Conservation (phyloP, 2,329 filamentous ascomycete species). For the Cytospora chrysosperma region DNA sequence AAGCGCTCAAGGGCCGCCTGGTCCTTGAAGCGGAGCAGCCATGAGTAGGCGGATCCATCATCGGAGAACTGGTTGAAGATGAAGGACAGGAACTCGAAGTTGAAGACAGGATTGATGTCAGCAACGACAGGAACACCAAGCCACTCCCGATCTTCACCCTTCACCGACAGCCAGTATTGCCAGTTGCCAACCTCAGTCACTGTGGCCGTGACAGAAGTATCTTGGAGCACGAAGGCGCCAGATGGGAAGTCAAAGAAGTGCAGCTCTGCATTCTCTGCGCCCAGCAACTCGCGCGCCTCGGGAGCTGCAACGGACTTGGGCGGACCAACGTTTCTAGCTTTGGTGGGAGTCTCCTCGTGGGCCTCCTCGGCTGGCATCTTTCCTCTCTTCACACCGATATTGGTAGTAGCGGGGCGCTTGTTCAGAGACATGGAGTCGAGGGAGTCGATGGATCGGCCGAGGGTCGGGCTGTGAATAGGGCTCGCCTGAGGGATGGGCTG, state of each 20-base stretch:
- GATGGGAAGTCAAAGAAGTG: conserved; percentile 91
- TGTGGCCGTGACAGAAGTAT: conserved; percentile 69
- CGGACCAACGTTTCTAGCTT: conserved; percentile 36
- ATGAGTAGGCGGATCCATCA: conserved; percentile 90
- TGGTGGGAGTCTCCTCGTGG: conserved; percentile 32
- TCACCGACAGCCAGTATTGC: conserved; percentile 94
- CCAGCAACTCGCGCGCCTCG: conserved; percentile 68
- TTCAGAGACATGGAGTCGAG: conserved; percentile 56
- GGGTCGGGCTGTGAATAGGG: conserved; percentile 58
- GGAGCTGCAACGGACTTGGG: conserved; percentile 66
- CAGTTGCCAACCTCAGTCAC: conserved; percentile 87
- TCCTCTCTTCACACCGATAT: conserved; percentile 47
- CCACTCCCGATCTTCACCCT: conserved; percentile 75
- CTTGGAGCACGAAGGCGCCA: conserved; percentile 80
- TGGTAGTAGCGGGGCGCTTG: conserved; percentile 41
- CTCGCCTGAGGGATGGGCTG: conserved; percentile 64
- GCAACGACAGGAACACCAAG: conserved; percentile 80
- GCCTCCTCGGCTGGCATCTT: conserved; percentile 25
- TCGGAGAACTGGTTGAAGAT: conserved; percentile 96
- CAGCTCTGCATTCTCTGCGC: conserved; percentile 76
- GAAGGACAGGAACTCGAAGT: conserved; percentile 98
- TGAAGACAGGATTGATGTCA: conserved; percentile 97
- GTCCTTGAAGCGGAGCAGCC: conserved; percentile 90
- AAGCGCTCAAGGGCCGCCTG: conserved; percentile 78
- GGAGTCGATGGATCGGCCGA: conserved; percentile 56